Evolutionary conservation across 768 basidiomycete species (phyloP).

Genomic region (Dioszegia crocea): DNA sequence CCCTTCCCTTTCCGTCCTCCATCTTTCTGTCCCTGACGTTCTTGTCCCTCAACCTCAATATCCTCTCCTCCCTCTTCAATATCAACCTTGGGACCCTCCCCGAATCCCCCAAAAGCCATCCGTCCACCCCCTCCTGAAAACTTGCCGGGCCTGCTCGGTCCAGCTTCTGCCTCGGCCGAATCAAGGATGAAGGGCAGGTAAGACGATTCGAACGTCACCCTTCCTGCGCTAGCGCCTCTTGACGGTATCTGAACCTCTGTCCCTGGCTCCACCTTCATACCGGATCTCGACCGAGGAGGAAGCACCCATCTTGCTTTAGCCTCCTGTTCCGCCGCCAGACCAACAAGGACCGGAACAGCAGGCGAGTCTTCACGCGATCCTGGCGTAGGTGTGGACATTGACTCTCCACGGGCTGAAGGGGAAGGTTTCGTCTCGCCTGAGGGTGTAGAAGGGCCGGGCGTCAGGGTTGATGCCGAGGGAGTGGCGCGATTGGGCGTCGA

Average conservation of each 20-base stretch:
- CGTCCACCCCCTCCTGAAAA: slow-evolving; percentile 21
- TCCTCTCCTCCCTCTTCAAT: slow-evolving; percentile 14
- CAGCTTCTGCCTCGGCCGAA: slow-evolving; percentile 1
- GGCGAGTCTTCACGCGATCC: not conserved
- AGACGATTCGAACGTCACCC: slow-evolving; percentile 1
- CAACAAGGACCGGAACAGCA: not conserved
- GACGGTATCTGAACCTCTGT: not conserved
- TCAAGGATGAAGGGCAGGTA: slow-evolving; percentile 6
- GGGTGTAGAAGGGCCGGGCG: not conserved
- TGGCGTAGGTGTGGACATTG: not conserved
- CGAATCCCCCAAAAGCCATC: slow-evolving; percentile 35
- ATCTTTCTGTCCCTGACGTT: not conserved
- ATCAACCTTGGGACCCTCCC: slow-evolving; percentile 9
- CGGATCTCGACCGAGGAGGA: not conserved
- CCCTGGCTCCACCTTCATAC: not conserved
- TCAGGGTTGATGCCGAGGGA: not conserved
- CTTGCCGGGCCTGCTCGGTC: not conserved
- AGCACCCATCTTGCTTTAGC: slow-evolving; percentile 1
- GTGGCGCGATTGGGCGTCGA: not conserved
- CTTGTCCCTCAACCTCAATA: slow-evolving; percentile 7
- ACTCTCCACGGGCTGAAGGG: not conserved
- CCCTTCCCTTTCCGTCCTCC: not conserved
- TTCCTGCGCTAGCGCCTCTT: not conserved
- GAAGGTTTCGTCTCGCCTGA: not conserved
- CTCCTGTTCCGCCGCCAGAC: not conserved